phyloP scores from a whole-genome alignment of 495 filamentous ascomycete species.

The Parachaetomium inaequale region DNA sequence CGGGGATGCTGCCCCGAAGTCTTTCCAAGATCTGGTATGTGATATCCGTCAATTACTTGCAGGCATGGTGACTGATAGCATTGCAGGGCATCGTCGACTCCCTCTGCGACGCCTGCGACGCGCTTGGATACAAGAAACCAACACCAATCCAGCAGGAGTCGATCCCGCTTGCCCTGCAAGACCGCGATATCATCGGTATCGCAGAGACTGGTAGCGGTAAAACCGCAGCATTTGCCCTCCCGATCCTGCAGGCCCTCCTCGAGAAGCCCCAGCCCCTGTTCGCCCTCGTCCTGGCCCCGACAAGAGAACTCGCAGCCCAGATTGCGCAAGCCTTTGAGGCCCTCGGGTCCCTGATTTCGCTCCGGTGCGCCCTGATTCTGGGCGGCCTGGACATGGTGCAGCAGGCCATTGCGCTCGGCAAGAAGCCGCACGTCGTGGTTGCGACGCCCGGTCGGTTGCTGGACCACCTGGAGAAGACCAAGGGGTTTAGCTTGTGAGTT shows the following conservation, averaged over 20 bases:
- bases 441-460: constrained; percentile 88
- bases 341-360: constrained; percentile 75
- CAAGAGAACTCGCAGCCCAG: constrained; percentile 87
- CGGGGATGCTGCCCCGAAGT: constrained; percentile 47
- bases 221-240: constrained; percentile 83
- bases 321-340: constrained; percentile 81
- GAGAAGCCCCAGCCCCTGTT: constrained; percentile 75
- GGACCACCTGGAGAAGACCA: constrained; percentile 95
- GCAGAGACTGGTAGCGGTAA: constrained; percentile 96
- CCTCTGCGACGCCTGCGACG: constrained; percentile 79
- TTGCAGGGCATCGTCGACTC: constrained; percentile 72
- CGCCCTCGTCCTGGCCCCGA: constrained; percentile 81
- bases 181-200: constrained; percentile 84
- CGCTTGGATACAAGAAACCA: constrained; percentile 76
- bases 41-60: neutral
- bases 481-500: constrained; percentile 75
- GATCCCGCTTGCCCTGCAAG: constrained; percentile 76
- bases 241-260: constrained; percentile 83
- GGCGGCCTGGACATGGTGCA: constrained; percentile 95
- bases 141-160: constrained; percentile 73
- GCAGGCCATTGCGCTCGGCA: constrained; percentile 81
- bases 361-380: constrained; percentile 73
- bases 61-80: constrained; percentile 15
- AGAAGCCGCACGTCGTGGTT: constrained; percentile 85
- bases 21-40: constrained; percentile 68